phyloP scores from a whole-genome alignment of 2,329 filamentous ascomycete species.

The Aphanocladium album region DNA sequence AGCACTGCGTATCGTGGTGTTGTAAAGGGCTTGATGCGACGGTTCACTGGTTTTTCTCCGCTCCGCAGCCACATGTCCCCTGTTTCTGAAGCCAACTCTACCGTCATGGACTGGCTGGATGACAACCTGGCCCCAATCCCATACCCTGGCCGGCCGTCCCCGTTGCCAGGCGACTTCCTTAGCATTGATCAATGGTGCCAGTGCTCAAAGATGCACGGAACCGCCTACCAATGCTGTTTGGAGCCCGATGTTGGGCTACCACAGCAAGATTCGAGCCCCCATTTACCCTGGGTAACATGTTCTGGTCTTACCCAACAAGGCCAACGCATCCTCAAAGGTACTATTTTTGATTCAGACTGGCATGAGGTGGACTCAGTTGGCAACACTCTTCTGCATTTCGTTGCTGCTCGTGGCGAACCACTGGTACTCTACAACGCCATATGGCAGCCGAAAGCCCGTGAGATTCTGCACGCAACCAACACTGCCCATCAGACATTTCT shows the following conservation, averaged over 20 bases:
- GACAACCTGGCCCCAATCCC: constrained; percentile 23
- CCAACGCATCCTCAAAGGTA: constrained; percentile 15
- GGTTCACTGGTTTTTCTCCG: constrained; percentile 29
- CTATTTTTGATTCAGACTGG: constrained; percentile 12
- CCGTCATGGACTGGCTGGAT: constrained; percentile 22
- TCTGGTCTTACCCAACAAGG: constrained; percentile 21
- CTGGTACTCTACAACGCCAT: constrained; percentile 27
- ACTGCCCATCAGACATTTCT: constrained; percentile 45
- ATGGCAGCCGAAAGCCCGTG: constrained; percentile 11
- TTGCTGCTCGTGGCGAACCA: constrained; percentile 32
- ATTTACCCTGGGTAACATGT: constrained; percentile 24
- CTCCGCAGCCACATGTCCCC: constrained; percentile 21
- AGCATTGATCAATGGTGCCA: constrained; percentile 24
- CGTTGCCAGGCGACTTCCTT: constrained; percentile 48
- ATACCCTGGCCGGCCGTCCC: constrained; percentile 21
- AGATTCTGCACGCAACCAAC: constrained; percentile 25
- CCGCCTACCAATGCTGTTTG: constrained; percentile 24
- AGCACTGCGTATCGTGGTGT: constrained; percentile 29
- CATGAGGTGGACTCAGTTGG: constrained; percentile 36
- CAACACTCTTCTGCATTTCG: constrained; percentile 43
- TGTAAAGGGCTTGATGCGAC: constrained; percentile 35
- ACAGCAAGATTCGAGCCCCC: constrained; percentile 13
- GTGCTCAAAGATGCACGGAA: constrained; percentile 18
- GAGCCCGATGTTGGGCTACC: constrained; percentile 25
- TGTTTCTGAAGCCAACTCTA: constrained; percentile 18